Evolutionary conservation across 208 protist genomes (phyloP).

Genomic region (Acanthamoeba pearcei): DNA sequence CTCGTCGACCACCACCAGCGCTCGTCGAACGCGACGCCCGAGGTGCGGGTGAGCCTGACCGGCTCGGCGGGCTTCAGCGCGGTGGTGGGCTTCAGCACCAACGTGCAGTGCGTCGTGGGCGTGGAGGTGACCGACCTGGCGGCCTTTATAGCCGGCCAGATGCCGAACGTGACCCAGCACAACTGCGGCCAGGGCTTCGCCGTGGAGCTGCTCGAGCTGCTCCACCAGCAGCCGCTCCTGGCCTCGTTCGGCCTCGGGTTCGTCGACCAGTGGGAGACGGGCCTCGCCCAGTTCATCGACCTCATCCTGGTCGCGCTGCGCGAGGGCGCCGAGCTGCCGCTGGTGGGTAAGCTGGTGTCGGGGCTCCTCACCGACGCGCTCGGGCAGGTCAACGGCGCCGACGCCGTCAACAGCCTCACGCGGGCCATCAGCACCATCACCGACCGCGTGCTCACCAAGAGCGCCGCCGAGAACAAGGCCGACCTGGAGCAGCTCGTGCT

Average conservation of each 20-base stretch:
- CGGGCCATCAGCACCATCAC: slow-evolving; percentile 17
- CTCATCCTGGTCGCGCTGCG: not conserved
- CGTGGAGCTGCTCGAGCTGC: not conserved
- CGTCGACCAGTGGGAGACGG: slow-evolving; percentile 20
- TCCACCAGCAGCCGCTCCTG: slow-evolving; percentile 8
- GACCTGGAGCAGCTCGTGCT: slow-evolving; percentile 50
- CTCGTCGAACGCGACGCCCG: not conserved
- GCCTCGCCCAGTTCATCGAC: not conserved
- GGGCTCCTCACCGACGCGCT: slow-evolving; percentile 5
- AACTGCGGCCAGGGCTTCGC: slow-evolving; percentile 50
- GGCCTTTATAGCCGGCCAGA: not conserved
- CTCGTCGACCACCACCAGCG: not conserved
- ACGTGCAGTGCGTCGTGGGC: slow-evolving; percentile 3
- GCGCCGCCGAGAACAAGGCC: not conserved
- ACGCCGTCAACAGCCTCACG: slow-evolving; percentile 24
- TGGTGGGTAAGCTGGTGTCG: slow-evolving; percentile 25
- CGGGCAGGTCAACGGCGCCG: not conserved
- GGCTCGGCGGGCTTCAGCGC: slow-evolving; percentile 24
- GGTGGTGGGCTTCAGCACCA: slow-evolving; percentile 33
- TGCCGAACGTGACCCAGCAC: not conserved
- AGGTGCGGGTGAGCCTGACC: not conserved
- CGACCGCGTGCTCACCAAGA: not conserved
- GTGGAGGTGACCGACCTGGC: not conserved
- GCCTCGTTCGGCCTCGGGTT: slow-evolving; percentile 20
- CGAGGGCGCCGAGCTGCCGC: not conserved